Base-by-base conservation (phyloP, 2,329 filamentous ascomycete species). In the Macrophomina phaseolina region DNA sequence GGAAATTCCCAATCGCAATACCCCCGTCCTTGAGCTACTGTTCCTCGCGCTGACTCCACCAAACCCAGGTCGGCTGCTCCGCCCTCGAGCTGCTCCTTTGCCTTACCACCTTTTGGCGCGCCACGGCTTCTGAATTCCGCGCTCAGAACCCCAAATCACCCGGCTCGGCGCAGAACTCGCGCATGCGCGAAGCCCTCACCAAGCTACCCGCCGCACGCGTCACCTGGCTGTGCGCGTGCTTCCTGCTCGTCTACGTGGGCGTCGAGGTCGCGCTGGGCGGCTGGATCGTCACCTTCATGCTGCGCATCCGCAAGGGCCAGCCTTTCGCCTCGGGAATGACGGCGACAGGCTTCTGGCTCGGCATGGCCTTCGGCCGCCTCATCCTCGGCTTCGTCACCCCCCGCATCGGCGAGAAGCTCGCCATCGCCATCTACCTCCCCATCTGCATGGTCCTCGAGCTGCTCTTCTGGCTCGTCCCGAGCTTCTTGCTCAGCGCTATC, bases 241-340 rank as follows among this genome's bases (percentile, higher is more conserved):
- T 96, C 75, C 80, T 96, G 14, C 84, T 96, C 4, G 87, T 88
- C 8, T 96, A 96, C 73, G 89, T 94, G 0, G 93, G 93, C 4
- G 85, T 87, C 5, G 93, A 97, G 78, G 90, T 93, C 68, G 88
- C 87, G 0, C 81, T 93, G 2, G 90, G 90, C 23, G 92, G 92
- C 16, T 95, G 92, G 92, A 90, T 96, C 69, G 89, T 92, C 58
- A 90, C 89, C 0, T 96, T 97, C 75, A 96, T 97, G 91, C 87
- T 94, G n/a, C 82, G 86, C 23, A 89, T 93, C 30, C 86, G 93
- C 14, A 77, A 89, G 45, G 91, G 89, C 3, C 84, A 82, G 30
- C 81, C 87, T 0, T 94, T 95, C 73, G 84, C 88, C 2, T 89
- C 90, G 40, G 92, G 92, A 2, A 87, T 95, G 80, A 88, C 87